These are phyloP conservation scores for Penicillium lagena DNA, from an alignment of 495 filamentous ascomycete genomes.

Conservation along the genomic window DNA sequence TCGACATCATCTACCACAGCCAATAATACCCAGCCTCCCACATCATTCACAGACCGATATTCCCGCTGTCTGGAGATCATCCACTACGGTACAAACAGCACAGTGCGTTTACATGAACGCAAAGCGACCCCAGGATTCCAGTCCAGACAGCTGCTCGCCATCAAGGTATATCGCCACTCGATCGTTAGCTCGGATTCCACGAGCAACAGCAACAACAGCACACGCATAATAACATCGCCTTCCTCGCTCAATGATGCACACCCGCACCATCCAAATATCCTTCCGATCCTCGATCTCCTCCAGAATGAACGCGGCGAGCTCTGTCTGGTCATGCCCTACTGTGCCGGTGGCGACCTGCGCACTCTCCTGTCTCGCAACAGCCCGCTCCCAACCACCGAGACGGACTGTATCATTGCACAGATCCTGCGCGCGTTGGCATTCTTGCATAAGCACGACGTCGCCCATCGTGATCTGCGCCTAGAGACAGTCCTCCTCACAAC, in stretches of 20 bases:
- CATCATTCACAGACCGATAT: constrained; percentile 18
- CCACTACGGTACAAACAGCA: constrained; percentile 26
- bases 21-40: too few species aligned
- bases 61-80: constrained; percentile 22
- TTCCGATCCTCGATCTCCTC: constrained; percentile 83
- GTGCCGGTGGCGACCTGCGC: constrained; percentile 87
- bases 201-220: constrained; percentile 53
- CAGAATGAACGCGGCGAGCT: constrained; percentile 89
- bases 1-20: neutral
- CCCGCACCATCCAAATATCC: constrained; percentile 78
- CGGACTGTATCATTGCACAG: constrained; percentile 94
- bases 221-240: constrained; percentile 69
- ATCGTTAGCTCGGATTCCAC: constrained; percentile 68
- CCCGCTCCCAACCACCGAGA: constrained; percentile 67
- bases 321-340: constrained; percentile 97
- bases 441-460: constrained; percentile 90
- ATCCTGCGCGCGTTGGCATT: constrained; percentile 95
- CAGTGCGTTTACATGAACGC: constrained; percentile 18
- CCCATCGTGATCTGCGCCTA: constrained; percentile 89
- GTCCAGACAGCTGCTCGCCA: constrained; percentile 67
- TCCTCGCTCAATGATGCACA: constrained; percentile 69
- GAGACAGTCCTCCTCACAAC: constrained; percentile 91
- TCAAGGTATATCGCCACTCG: constrained; percentile 90
- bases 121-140: neutral
- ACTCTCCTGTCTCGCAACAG: constrained; percentile 71